Evolutionary conservation across 768 basidiomycete genomes (phyloP).

Genomic region (Exidia glandulosa): DNA sequence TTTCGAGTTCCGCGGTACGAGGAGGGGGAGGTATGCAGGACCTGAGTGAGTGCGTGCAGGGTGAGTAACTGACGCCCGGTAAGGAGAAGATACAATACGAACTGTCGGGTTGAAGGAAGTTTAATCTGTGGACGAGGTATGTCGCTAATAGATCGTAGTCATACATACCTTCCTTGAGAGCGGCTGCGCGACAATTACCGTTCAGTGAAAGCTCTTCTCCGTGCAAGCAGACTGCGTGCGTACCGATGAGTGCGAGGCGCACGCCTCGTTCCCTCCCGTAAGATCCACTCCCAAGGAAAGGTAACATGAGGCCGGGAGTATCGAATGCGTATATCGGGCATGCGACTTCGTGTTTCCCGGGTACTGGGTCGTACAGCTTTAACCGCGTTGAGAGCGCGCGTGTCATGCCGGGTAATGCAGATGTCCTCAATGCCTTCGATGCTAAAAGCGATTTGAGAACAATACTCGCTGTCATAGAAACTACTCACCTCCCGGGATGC

Average conservation of each 20-base stretch:
- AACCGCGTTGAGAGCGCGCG: constrained; percentile 80
- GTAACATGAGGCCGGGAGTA: constrained; percentile 94
- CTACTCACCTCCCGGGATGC: constrained; percentile 80
- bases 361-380: constrained; percentile 43
- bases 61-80: not conserved
- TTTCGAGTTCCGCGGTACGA: constrained; percentile 25
- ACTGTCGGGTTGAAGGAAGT: constrained; percentile 64
- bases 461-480: too few species aligned
- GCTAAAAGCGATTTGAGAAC: constrained; percentile 25
- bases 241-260: constrained; percentile 88
- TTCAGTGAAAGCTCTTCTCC: constrained; percentile 12
- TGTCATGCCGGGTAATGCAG: constrained; percentile 84
- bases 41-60: constrained; percentile 28
- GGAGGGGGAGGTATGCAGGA: constrained; percentile 57
- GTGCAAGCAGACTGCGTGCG: constrained; percentile 15
- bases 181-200: constrained; percentile 43
- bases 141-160: constrained; percentile 74
- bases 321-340: constrained; percentile 77
- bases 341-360: not conserved
- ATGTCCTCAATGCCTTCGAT: constrained; percentile 84
- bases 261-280: constrained; percentile 84
- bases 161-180: constrained; percentile 89
- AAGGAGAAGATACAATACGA: constrained; percentile 19
- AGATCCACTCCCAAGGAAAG: constrained; percentile 79
- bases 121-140: constrained; percentile 80